Base-by-base conservation (phyloP, 371 early-diverging fungal species). In the Rhizopus delemar region DNA sequence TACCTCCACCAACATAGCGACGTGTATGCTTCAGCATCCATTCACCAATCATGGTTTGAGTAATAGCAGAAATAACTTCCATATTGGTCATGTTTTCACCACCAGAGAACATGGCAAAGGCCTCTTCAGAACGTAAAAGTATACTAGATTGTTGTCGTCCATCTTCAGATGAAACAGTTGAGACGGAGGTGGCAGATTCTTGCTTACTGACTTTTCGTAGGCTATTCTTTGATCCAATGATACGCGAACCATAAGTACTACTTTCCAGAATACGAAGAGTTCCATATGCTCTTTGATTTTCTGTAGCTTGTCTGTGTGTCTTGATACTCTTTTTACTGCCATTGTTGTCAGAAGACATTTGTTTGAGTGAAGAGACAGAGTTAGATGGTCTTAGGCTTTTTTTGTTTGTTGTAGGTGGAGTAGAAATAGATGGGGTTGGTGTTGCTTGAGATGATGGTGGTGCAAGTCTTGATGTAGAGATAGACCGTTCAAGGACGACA, bases 11-110 rank as follows among this genome's bases (percentile, higher is more conserved):
- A 46, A 78, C 79, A 56, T 83, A 78, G 16, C 83, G 74, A 5
- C 88, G 81, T 8, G 89, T 90, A 59, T 85, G 85, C 65, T 93
- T 93, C 68, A 78, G 83, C 73, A 93, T 73, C 68, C 83, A 89
- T 53, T 88, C 87, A 22, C 93, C 93, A 53, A 91, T 86, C 91
- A 92, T 91, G 22, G 90, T 87, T 53, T 87, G 86, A 5, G 92
- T 89, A 41, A 93, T 84, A 13, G 90, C 71, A 38, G 84, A 77
- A 29, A 90, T 85, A 46, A 88, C 77, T 12, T 82, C 74, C 28
- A 87, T 83, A 57, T 88, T 84, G 0, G 85, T 78, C 0, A 67
- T 60, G 68, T 50, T n/a, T 28, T 33, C 57, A n/a, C 32, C 34
- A 15, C 33, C 38, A n/a, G 68, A 53, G 9, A 59, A 59, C 7